Percentiles rank a stretch among this genome's conserved stretches.
Conservation (phyloP, 2,329 filamentous ascomycete genomes). For the Trichoderma aggressivum region DNA sequence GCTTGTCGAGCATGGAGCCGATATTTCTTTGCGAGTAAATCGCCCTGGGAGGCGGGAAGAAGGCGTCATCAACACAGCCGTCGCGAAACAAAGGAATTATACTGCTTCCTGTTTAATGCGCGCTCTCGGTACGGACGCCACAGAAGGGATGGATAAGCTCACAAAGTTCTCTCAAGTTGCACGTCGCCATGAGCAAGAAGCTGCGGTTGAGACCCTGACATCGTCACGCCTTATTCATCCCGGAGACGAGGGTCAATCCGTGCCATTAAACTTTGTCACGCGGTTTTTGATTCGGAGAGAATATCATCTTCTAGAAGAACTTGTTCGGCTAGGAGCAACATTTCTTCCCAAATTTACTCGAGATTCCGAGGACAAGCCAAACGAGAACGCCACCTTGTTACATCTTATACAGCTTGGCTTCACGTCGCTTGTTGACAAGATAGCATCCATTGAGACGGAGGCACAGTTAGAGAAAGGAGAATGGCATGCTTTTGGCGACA, state of each 20-base stretch:
- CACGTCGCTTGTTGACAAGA: conserved; percentile 21
- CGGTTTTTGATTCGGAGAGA: conserved; percentile 22
- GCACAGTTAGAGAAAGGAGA: conserved; percentile 16
- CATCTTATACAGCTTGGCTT: conserved; percentile 24
- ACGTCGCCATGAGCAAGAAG: background rate
- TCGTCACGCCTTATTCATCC: background rate
- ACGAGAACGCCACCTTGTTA: background rate
- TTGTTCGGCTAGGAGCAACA: conserved; percentile 13
- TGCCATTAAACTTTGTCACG: background rate
- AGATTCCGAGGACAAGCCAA: background rate
- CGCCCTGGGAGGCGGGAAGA: background rate
- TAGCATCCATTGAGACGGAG: conserved; percentile 20
- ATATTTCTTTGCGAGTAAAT: conserved; percentile 3
- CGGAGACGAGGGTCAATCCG: background rate
- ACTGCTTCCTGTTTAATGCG: conserved; percentile 6
- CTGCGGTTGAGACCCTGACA: background rate
- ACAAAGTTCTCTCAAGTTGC: background rate
- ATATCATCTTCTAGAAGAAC: conserved; percentile 25
- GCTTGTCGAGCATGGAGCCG: conserved; percentile 21
- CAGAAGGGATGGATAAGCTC: background rate
- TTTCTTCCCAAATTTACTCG: conserved; percentile 16
- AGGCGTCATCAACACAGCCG: background rate
- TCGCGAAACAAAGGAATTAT: conserved; percentile 8
- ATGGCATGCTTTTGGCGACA: conserved; percentile 24
- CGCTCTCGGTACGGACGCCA: background rate